A percentile compares a stretch with the other conserved stretches of the same genome.
Evolutionary conservation across 345 rosid genomes (phyloP).

Genomic region (Hibiscus trionum): DNA sequence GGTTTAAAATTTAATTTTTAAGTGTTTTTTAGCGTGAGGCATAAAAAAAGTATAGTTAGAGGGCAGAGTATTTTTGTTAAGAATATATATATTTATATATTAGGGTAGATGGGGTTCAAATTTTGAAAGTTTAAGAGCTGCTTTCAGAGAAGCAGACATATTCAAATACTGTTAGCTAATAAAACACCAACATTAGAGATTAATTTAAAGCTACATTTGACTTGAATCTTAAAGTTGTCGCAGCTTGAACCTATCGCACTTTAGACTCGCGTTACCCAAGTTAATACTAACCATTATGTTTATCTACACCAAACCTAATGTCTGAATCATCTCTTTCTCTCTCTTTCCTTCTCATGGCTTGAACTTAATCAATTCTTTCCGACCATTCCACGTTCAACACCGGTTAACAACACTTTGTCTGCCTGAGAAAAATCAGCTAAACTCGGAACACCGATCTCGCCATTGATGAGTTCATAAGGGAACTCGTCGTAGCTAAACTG

Average conservation of each 20-base stretch:
- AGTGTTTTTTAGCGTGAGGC: no score
- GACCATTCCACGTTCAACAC: neutral
- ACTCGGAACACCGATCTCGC: constrained; percentile 1
- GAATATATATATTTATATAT: no score
- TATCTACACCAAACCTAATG: neutral
- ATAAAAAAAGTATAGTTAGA: no score
- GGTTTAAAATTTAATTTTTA: no score
- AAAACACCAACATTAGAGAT: constrained; percentile 8
- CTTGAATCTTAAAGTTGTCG: neutral
- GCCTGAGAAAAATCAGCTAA: constrained; percentile 14
- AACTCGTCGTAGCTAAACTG: constrained; percentile 14
- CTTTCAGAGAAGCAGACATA: neutral
- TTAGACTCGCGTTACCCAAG: neutral
- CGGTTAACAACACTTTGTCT: constrained; percentile 21
- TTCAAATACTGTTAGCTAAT: neutral
- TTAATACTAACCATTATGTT: neutral
- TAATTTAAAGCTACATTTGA: neutral
- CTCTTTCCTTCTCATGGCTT: neutral
- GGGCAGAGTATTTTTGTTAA: no score
- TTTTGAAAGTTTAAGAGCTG: neutral
- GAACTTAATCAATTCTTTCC: no score
- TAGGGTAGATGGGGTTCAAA: neutral
- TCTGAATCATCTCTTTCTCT: neutral
- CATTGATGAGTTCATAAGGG: constrained; percentile 17
- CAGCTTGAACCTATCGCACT: no score